Evolutionary conservation across 352 stramenopile genomes (phyloP).

Genomic region (Phytophthora cryptogea): DNA sequence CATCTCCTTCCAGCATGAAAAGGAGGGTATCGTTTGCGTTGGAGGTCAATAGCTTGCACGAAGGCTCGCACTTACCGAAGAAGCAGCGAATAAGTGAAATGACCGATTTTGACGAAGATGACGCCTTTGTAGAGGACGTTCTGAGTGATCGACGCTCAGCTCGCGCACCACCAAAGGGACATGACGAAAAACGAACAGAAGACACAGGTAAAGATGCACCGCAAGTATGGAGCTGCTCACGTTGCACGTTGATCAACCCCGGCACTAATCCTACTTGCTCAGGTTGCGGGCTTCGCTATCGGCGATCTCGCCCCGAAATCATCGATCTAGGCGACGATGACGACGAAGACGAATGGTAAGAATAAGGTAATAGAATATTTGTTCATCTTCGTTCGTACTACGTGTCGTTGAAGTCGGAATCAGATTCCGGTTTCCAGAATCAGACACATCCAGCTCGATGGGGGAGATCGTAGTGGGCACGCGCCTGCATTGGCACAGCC

Average conservation of each 20-base stretch:
- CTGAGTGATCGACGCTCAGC: slow-evolving; percentile 14
- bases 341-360: slow-evolving; percentile 42
- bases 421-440: background rate
- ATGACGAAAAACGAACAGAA: slow-evolving; percentile 56
- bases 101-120: slow-evolving; percentile 30
- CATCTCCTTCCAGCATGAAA: slow-evolving; percentile 12
- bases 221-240: slow-evolving; percentile 65
- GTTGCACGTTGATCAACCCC: slow-evolving; percentile 82
- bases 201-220: slow-evolving; percentile 29
- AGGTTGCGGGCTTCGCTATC: slow-evolving; percentile 74
- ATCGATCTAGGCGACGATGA: slow-evolving; percentile 53
- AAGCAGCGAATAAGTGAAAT: slow-evolving; percentile 24
- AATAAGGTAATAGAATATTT: slow-evolving; percentile 19
- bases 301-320: slow-evolving; percentile 58
- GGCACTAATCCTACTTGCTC: slow-evolving; percentile 55
- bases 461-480: slow-evolving; percentile 56
- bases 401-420: background rate
- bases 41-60: slow-evolving; percentile 12
- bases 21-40: slow-evolving; percentile 33
- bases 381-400: background rate
- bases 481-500: slow-evolving; percentile 75
- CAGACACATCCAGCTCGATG: slow-evolving; percentile 8
- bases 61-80: slow-evolving; percentile 23
- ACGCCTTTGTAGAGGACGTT: slow-evolving; percentile 35
- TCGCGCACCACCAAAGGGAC: slow-evolving; percentile 2